phyloP scores from a whole-genome alignment of 805 yeast genomes.

The Clavispora carvajalis region DNA sequence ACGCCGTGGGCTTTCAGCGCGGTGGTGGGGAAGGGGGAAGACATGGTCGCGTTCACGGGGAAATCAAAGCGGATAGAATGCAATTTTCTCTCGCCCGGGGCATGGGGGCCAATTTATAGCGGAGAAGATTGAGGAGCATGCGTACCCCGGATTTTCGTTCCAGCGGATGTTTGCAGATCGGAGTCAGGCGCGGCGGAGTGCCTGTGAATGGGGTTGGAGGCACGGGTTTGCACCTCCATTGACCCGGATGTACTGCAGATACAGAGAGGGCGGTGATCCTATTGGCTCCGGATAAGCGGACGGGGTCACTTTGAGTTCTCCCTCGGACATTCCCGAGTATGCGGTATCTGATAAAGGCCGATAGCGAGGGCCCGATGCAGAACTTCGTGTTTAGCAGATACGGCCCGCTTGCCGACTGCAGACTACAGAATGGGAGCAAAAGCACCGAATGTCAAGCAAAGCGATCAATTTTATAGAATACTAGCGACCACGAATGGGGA shows the following conservation, averaged over 20 bases:
- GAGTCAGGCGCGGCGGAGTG: slow-evolving; percentile 11
- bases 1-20: slow-evolving; percentile 46
- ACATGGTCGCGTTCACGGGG: slow-evolving; percentile 5
- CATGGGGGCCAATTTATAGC: slow-evolving; percentile 9
- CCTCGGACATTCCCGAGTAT: not conserved
- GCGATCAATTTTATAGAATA: too few species aligned
- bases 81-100: too few species aligned
- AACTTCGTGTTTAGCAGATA: too few species aligned
- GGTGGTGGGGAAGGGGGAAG: slow-evolving; percentile 41
- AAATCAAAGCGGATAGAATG: too few species aligned
- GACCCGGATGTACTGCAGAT: not conserved
- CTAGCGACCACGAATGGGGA: too few species aligned
- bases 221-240: not conserved
- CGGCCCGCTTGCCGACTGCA: too few species aligned
- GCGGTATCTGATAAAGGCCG: not conserved
- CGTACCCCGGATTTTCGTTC: slow-evolving; percentile 12
- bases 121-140: slow-evolving; percentile 1
- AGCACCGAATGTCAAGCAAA: too few species aligned
- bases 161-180: slow-evolving; percentile 13
- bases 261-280: not conserved
- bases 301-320: not conserved
- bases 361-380: too few species aligned
- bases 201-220: not conserved
- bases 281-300: not conserved
- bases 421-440: too few species aligned